These are phyloP conservation scores for Lachancea sp. DNA, from an alignment of 805 yeast species.

Conservation along the genomic window DNA sequence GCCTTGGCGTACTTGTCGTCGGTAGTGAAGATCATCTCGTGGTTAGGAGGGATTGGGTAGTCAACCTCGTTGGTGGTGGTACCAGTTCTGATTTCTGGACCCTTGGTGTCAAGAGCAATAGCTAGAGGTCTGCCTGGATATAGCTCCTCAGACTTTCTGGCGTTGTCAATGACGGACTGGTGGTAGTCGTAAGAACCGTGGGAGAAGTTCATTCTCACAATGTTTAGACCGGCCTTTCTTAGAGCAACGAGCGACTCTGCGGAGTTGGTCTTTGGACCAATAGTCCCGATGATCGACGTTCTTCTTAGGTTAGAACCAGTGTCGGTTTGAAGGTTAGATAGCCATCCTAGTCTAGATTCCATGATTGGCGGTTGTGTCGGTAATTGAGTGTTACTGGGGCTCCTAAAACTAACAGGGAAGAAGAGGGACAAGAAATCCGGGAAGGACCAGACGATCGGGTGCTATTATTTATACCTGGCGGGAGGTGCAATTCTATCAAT, in stretches of 20 bases:
- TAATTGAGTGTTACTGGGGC: background rate
- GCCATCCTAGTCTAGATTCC: conserved; percentile 68
- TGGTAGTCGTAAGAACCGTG: conserved; percentile 98
- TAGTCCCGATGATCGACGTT: conserved; percentile 95
- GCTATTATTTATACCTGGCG: conserved; percentile 1
- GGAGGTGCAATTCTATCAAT: background rate
- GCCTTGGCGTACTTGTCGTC: conserved; percentile 67
- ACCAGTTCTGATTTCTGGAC: conserved; percentile 99
- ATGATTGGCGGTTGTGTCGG: conserved; percentile 22
- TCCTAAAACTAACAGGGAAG: no score
- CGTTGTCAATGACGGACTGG: conserved; percentile 92
- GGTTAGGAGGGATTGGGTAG: conserved; percentile 76
- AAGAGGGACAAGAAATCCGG: background rate
- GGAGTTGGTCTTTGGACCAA: conserved; percentile 95
- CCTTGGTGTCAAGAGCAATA: conserved; percentile 97
- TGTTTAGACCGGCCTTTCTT: conserved; percentile 96
- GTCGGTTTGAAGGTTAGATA: conserved; percentile 68
- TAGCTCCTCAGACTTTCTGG: conserved; percentile 85
- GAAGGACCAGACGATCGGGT: background rate
- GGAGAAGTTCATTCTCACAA: conserved; percentile 98
- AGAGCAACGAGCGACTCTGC: conserved; percentile 78
- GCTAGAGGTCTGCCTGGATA: conserved; percentile 96
- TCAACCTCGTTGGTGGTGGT: conserved; percentile 76
- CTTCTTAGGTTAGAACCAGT: conserved; percentile 83
- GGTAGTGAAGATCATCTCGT: conserved; percentile 90